These are phyloP conservation scores for Mangifera indica DNA, from an alignment of 345 rosid species.

Conservation along the genomic window DNA sequence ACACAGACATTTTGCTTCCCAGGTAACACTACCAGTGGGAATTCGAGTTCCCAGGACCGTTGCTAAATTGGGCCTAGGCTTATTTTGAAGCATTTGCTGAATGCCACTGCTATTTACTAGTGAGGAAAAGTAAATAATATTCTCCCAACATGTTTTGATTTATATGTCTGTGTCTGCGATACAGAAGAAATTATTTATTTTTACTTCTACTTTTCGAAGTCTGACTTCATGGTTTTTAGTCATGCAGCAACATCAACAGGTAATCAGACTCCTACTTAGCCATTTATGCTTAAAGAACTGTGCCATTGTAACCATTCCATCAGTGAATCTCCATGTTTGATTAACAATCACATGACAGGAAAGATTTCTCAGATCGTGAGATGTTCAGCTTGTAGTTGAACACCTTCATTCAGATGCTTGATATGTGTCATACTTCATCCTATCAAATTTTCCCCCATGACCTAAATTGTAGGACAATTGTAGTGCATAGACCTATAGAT, in stretches of 20 bases:
- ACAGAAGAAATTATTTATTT: neutral
- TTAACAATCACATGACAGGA: neutral
- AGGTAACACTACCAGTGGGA: slow-evolving; percentile 37
- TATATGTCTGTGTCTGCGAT: neutral
- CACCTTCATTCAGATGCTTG: neutral
- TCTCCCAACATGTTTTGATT: neutral
- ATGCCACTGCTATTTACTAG: neutral
- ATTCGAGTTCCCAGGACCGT: slow-evolving; percentile 6
- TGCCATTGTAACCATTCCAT: neutral
- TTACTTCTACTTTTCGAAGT: neutral
- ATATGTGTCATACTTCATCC: neutral
- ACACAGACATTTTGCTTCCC: slow-evolving; percentile 75
- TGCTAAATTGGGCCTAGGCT: neutral
- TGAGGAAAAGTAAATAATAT: neutral
- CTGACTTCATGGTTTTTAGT: too few species aligned
- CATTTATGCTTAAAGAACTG: neutral
- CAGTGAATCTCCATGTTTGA: neutral
- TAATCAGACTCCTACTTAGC: neutral
- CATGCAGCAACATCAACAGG: neutral
- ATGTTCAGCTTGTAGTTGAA: neutral
- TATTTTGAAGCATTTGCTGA: neutral
- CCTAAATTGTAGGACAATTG: neutral
- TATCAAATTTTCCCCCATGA: neutral
- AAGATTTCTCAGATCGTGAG: neutral
- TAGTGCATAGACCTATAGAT: neutral